These are phyloP conservation scores for Umbilicaria muhlenbergii DNA, from an alignment of 495 filamentous ascomycete genomes.

Conservation along the genomic window DNA sequence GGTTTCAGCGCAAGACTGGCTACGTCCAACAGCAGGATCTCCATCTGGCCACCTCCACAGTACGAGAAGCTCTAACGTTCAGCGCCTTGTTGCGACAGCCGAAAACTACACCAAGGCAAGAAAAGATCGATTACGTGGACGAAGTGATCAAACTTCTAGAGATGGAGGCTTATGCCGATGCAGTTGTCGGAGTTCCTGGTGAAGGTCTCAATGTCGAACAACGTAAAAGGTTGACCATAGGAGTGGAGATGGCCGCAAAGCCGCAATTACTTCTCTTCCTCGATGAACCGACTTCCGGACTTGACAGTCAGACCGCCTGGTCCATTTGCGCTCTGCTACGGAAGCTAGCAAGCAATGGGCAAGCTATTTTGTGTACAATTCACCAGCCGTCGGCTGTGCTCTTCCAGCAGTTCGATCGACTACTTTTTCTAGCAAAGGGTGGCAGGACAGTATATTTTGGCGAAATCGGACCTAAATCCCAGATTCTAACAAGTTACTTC, in stretches of 20 bases:
- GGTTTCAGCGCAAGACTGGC: conserved; percentile 86
- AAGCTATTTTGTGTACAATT: conserved; percentile 83
- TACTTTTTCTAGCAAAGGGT: conserved; percentile 69
- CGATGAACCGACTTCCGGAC: conserved; percentile 75
- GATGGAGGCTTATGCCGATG: conserved; percentile 79
- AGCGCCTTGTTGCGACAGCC: conserved; percentile 76
- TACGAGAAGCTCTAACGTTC: conserved; percentile 70
- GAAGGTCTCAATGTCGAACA: conserved; percentile 92
- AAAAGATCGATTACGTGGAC: conserved; percentile 78
- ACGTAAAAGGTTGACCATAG: conserved; percentile 76
- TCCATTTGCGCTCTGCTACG: conserved; percentile 63
- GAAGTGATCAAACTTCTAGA: conserved; percentile 81
- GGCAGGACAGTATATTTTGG: conserved; percentile 85
- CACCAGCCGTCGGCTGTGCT: conserved; percentile 86
- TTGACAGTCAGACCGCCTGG: conserved; percentile 80
- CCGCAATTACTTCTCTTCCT: conserved; percentile 82
- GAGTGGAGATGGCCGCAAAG: conserved; percentile 82
- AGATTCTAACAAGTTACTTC: conserved; percentile 61
- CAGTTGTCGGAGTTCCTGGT: conserved; percentile 72
- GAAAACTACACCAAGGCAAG: conserved; percentile 42
- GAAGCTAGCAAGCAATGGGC: conserved; percentile 68
- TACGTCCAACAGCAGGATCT: conserved; percentile 96
- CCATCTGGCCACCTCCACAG: conserved; percentile 71
- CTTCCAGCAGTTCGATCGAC: conserved; percentile 79
- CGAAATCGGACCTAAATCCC: conserved; percentile 68